Evolutionary conservation across 2,329 filamentous ascomycete genomes (phyloP), one percentile per base, ranked within the genome.

Genomic region (Mariannaea elegans): DNA sequence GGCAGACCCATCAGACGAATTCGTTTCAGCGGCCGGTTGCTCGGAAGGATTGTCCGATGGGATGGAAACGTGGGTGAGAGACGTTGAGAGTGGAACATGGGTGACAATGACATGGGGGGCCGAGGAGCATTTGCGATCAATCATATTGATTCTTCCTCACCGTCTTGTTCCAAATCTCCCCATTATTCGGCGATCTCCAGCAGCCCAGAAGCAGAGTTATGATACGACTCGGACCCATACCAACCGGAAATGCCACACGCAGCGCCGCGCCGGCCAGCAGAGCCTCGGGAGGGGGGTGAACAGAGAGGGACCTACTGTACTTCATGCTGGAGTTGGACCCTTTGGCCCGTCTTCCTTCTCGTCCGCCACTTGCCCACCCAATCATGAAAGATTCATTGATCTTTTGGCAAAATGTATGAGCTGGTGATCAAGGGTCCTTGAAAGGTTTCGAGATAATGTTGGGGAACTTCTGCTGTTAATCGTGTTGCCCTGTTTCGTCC

Each of bases 151-250:
- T 46, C 10, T 34, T 38, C 56, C 54, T 59, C 56, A 59, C 56
- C 56, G 56, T 59, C 44, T 53, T 32, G 47, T 51, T 38, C 36
- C 44, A 48, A 36, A 31, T 59, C 56, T 50, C 56, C 50, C 44
- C 50, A 54, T 59, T 53, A 48, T 45, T 54, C 56, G 56, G 56
- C 56, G 50, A 50, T 48, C 38, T 54, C 56, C 56, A 59, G 45
- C 45, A 36, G 38, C 50, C 21, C 44, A 50, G 27, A 44, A 34
- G 36, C 14, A 54, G 39, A 38, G 38, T 31, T 38, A 59, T 59
- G 50, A 59, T 59, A 59, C 56, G 56, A 59, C 56, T 59, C 45
- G 38, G 56, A 54, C 56, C 49, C 56, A 54, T 39, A 54, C 16
- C 50, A 54, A 18, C 50, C 56, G 56, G 49, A 23, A 36, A 31